Conservation (phyloP, 192 early-diverging fungal genomes). For the Neocallimastix lanati region DNA sequence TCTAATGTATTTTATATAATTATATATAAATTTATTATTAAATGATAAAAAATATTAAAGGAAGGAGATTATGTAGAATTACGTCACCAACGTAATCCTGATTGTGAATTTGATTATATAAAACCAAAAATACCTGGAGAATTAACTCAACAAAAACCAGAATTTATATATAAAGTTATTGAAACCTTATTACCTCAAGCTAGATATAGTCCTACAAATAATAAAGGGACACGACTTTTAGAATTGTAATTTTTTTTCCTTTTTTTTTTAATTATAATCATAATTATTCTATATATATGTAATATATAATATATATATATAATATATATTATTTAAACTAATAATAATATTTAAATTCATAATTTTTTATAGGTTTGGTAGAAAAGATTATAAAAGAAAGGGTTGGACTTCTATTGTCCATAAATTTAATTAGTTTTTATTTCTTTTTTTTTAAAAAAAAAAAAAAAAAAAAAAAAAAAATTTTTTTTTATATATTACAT, state of each 20-base stretch:
- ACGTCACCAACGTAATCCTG: constrained; percentile 80
- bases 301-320: too few relatives aligned
- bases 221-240: constrained; percentile 46
- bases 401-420: constrained; percentile 38
- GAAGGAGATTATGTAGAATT: constrained; percentile 75
- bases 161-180: constrained; percentile 68
- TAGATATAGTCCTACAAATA: constrained; percentile 28
- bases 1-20: too few relatives aligned
- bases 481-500: too few relatives aligned
- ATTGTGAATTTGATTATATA: constrained; percentile 88
- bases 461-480: too few relatives aligned
- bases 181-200: constrained; percentile 77
- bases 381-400: constrained; percentile 13
- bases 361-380: constrained; percentile 24
- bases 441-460: too few relatives aligned
- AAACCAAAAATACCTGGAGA: constrained; percentile 43
- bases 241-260: constrained; percentile 47
- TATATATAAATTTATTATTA: too few relatives aligned
- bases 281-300: too few relatives aligned
- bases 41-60: too few relatives aligned
- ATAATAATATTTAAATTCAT: too few relatives aligned
- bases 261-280: too few relatives aligned
- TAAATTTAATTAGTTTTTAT: background rate
- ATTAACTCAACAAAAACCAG: constrained; percentile 57
- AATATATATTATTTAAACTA: too few relatives aligned